phyloP scores from a whole-genome alignment of 495 filamentous ascomycete genomes.

The Zalerion maritima region DNA sequence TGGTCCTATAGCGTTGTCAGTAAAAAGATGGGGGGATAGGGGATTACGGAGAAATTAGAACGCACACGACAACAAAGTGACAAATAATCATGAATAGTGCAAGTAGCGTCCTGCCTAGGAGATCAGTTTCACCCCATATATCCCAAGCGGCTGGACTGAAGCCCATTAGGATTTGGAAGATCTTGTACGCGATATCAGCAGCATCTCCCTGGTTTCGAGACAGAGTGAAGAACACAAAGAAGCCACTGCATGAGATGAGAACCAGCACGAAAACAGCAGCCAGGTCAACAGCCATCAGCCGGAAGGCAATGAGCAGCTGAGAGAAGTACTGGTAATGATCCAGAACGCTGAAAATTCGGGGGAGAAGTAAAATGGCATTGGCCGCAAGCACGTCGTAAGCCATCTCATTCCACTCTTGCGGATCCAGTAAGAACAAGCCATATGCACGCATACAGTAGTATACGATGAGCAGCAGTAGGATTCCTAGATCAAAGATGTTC shows the following conservation, averaged over 20 bases:
- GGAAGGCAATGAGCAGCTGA: conserved; percentile 80
- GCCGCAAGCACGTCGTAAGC: conserved; percentile 85
- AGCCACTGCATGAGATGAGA: conserved; percentile 75
- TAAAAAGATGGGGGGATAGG: neutral
- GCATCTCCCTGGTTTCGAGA: conserved; percentile 51
- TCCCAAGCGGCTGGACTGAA: conserved; percentile 44
- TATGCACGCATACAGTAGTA: conserved; percentile 84
- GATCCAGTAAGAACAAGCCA: conserved; percentile 62
- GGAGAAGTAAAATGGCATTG: conserved; percentile 78
- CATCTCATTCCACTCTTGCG: conserved; percentile 52
- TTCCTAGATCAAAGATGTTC: conserved; percentile 88
- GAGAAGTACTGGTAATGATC: conserved; percentile 94
- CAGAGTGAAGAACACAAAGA: conserved; percentile 84
- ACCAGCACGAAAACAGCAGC: conserved; percentile 70
- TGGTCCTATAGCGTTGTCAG: conserved; percentile 37
- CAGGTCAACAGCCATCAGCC: conserved; percentile 82
- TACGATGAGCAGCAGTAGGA: conserved; percentile 67
- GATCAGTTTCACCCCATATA: conserved; percentile 52
- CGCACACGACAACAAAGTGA: conserved; percentile 77
- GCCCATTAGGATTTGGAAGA: conserved; percentile 92
- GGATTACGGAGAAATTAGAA: conserved; percentile 3
- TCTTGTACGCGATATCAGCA: conserved; percentile 56
- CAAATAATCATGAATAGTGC: conserved; percentile 79
- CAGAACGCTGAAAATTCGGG: conserved; percentile 76
- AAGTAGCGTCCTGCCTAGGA: conserved; percentile 61